Evolutionary conservation across 2,329 filamentous ascomycete species (phyloP).

Genomic region (Cercospora citrullina): DNA sequence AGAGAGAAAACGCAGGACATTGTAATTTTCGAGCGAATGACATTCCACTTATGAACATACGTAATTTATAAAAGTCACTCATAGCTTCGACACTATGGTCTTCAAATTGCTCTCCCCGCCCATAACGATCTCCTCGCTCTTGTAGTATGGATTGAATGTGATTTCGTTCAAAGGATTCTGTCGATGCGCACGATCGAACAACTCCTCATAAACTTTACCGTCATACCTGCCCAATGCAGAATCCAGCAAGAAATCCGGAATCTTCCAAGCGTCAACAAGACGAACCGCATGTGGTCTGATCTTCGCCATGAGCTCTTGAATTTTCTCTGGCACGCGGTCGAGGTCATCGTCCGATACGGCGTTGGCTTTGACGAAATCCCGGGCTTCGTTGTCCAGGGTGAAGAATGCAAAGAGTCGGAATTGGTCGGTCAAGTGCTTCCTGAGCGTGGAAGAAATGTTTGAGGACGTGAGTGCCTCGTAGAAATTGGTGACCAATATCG

Average conservation of each 20-base stretch:
- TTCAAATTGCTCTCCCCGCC: constrained; percentile 40
- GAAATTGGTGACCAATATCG: constrained; percentile 52
- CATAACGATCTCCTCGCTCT: constrained; percentile 52
- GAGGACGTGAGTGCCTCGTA: constrained; percentile 41
- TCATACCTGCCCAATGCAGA: constrained; percentile 55
- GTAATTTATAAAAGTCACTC: constrained; percentile 17
- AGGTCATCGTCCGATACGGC: constrained; percentile 47
- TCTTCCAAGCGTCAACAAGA: constrained; percentile 54
- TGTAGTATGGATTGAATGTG: constrained; percentile 54
- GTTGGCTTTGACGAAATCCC: constrained; percentile 49
- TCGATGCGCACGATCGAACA: constrained; percentile 54
- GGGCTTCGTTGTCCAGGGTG: constrained; percentile 49
- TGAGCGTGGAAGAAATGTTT: constrained; percentile 35
- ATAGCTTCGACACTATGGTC: constrained; percentile 36
- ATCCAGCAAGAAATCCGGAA: constrained; percentile 55
- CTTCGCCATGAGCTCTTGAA: constrained; percentile 51
- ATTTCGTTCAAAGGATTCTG: constrained; percentile 53
- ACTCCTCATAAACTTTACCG: constrained; percentile 56
- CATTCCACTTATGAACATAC: background rate
- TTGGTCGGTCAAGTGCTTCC: constrained; percentile 43
- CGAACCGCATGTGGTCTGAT: constrained; percentile 54
- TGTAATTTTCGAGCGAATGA: background rate
- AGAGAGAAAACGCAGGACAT: background rate
- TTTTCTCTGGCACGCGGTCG: constrained; percentile 42
- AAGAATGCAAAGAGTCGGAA: constrained; percentile 53